Conservation (phyloP, 2,329 filamentous ascomycete genomes). For the Aspergillus bombycis region DNA sequence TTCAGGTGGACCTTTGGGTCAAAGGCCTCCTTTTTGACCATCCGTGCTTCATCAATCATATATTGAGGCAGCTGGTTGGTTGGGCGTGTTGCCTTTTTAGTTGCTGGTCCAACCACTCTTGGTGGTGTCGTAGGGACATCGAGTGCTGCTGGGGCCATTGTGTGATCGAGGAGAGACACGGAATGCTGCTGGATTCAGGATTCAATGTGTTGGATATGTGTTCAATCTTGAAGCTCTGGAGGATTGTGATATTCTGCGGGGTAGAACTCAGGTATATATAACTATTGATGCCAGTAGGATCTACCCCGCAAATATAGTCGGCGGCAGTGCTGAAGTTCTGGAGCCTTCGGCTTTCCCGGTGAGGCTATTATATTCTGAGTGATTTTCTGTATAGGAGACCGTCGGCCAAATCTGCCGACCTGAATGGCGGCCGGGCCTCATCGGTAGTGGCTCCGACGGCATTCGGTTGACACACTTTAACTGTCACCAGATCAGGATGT, state of each 20-base stretch:
- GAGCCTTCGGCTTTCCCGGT: not conserved
- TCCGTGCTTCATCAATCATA: slow-evolving; percentile 11
- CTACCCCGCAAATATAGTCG: not conserved
- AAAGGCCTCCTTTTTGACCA: slow-evolving; percentile 42
- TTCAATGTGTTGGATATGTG: not conserved
- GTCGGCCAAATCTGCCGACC: not conserved
- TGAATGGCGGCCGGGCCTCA: fast-evolving
- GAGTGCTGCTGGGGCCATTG: not conserved
- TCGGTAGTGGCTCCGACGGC: too few relatives aligned
- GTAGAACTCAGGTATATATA: not conserved
- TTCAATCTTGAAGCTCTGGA: not conserved
- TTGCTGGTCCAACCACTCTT: slow-evolving; percentile 13
- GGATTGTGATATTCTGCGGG: not conserved
- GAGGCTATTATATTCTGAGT: not conserved
- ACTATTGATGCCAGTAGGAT: not conserved
- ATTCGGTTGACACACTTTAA: not conserved
- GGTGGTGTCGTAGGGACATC: not conserved
- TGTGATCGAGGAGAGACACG: not conserved
- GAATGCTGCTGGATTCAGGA: not conserved
- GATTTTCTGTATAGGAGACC: not conserved
- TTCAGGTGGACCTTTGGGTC: slow-evolving; percentile 57
- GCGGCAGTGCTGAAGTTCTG: not conserved
- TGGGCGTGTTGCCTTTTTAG: slow-evolving; percentile 23
- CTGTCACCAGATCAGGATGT: not conserved
- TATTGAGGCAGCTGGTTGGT: slow-evolving; percentile 16